Percentiles rank a stretch among this genome's conserved stretches.
phyloP scores from a whole-genome alignment of 257 asterid species.

The Verbena officinalis region DNA sequence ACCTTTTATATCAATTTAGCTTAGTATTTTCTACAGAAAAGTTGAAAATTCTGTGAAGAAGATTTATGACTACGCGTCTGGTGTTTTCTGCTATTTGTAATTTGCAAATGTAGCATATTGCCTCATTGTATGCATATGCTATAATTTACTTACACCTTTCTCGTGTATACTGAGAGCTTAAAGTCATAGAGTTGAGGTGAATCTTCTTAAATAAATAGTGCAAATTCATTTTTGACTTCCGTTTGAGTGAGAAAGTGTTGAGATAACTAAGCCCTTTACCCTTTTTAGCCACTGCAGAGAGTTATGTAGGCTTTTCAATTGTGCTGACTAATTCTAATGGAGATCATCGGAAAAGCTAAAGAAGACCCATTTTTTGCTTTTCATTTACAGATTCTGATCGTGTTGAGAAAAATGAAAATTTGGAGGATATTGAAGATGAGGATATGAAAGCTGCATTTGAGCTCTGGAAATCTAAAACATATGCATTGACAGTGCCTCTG shows the following conservation, averaged over 20 bases:
- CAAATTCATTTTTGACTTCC: not conserved
- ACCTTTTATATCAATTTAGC: not conserved
- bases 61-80: not conserved
- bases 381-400: conserved; percentile 36
- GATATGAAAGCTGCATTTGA: conserved; percentile 72
- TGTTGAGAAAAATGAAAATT: conserved; percentile 34
- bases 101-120: not conserved
- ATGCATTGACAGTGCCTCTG: conserved; percentile 76
- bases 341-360: not conserved
- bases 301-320: not conserved
- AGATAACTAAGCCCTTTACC: not conserved
- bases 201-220: not conserved
- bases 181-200: not conserved
- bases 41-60: not conserved
- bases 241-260: not conserved
- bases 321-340: not conserved
- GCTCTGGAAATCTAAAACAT: conserved; percentile 81
- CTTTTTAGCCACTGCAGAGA: not conserved
- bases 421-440: conserved; percentile 50
- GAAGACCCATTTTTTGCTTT: not conserved
- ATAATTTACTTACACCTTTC: not conserved
- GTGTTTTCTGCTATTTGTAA: not conserved
- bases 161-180: not conserved
- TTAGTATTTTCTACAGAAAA: not conserved
- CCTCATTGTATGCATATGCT: not conserved